Conservation (phyloP, 1,284 basidiomycete genomes). For the Polyporus tsugae region DNA sequence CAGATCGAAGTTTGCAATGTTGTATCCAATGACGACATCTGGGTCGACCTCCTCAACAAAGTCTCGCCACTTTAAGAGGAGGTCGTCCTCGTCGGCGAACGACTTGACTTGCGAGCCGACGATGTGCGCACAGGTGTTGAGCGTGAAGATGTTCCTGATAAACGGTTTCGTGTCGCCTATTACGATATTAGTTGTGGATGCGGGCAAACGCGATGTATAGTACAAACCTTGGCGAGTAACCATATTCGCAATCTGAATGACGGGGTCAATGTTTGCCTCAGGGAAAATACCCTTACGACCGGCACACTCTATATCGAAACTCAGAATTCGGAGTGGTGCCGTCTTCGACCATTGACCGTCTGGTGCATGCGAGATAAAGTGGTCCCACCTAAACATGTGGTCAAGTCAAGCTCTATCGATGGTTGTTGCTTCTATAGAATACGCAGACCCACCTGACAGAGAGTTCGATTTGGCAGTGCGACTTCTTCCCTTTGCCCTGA, state of each 20-base stretch:
- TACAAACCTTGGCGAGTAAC: conserved; percentile 89
- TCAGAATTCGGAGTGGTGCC: conserved; percentile 90
- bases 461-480: conserved; percentile 89
- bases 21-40: conserved; percentile 95
- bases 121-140: conserved; percentile 92
- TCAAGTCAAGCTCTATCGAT: background rate
- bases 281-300: conserved; percentile 96
- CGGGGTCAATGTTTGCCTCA: conserved; percentile 87
- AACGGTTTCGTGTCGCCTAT: conserved; percentile 90
- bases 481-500: conserved; percentile 65
- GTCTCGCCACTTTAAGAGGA: conserved; percentile 84
- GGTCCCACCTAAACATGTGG: conserved; percentile 66
- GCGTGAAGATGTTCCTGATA: conserved; percentile 94
- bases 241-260: conserved; percentile 98
- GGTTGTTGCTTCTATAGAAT: background rate
- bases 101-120: conserved; percentile 95
- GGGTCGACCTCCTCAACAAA: conserved; percentile 92
- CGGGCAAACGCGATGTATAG: background rate
- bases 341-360: conserved; percentile 92
- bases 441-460: conserved; percentile 61
- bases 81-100: conserved; percentile 75
- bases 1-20: conserved; percentile 91
- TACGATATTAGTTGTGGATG: conserved; percentile 12
- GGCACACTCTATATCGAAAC: conserved; percentile 98
- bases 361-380: conserved; percentile 87